phyloP scores from a whole-genome alignment of 257 asterid species.

The Knoxia roxburghii region DNA sequence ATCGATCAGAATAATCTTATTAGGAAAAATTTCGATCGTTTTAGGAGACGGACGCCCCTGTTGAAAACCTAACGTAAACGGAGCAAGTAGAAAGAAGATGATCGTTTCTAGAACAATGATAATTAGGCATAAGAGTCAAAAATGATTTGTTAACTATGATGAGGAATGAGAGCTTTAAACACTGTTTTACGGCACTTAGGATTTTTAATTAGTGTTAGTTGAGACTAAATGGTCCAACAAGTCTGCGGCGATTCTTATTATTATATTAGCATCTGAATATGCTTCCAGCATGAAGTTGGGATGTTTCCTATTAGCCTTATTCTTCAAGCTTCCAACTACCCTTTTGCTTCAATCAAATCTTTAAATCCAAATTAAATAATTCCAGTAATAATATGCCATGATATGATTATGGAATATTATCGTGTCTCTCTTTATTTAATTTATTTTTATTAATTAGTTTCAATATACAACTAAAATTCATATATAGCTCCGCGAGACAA shows the following conservation, averaged over 20 bases:
- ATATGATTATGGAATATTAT: not conserved
- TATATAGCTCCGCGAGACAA: too few species aligned
- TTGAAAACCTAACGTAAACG: conserved; percentile 8
- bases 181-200: not conserved
- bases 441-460: too few species aligned
- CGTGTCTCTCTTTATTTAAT: not conserved
- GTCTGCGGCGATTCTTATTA: not conserved
- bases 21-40: too few species aligned
- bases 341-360: not conserved
- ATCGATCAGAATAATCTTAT: too few species aligned
- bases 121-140: conserved; percentile 6
- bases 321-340: conserved; percentile 1
- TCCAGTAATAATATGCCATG: not conserved
- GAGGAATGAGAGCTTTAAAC: conserved; percentile 14
- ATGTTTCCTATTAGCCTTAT: not conserved
- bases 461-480: too few species aligned
- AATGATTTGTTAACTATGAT: conserved; percentile 15
- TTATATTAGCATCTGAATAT: not conserved
- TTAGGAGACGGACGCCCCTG: too few species aligned
- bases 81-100: not conserved
- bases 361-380: not conserved
- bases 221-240: conserved; percentile 9
- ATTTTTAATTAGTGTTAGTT: conserved; percentile 10
- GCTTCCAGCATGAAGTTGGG: conserved; percentile 3
- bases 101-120: not conserved